Evolutionary conservation across 73 alveolate species (phyloP).

Genomic region (Paramecium octaurelia): DNA sequence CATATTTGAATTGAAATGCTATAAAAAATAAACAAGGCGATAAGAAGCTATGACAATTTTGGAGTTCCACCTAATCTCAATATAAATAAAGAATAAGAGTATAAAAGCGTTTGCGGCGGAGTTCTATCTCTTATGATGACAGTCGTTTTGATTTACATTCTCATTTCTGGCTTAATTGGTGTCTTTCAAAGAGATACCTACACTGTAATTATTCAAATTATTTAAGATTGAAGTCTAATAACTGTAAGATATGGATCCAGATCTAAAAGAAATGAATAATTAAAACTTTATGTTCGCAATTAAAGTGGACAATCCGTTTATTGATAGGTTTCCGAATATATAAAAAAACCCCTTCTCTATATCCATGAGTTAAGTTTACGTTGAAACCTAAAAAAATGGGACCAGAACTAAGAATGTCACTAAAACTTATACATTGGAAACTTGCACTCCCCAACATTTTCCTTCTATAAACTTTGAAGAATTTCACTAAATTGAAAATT

Average conservation of each 20-base stretch:
- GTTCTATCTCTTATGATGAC: background rate
- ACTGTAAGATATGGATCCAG: background rate
- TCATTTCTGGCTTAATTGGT: background rate
- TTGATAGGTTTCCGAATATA: background rate
- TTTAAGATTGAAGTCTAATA: background rate
- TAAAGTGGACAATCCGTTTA: background rate
- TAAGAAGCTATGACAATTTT: background rate
- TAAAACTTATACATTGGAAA: background rate
- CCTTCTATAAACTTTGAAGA: background rate
- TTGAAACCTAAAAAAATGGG: background rate
- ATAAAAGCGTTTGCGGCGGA: background rate
- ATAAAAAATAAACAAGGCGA: background rate
- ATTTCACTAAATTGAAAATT: background rate
- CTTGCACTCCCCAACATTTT: background rate
- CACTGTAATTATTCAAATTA: background rate
- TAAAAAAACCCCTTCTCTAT: background rate
- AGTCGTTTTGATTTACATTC: background rate
- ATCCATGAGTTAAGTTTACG: background rate
- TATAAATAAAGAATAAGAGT: background rate
- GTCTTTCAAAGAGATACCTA: background rate
- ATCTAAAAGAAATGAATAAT: background rate
- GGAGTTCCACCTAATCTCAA: background rate
- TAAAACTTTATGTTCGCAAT: background rate
- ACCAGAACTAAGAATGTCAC: background rate
- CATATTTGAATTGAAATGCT: background rate